Base-by-base conservation (phyloP, 805 yeast species). In the fission yeast (Schizosaccharomyces pombe) region DNA sequence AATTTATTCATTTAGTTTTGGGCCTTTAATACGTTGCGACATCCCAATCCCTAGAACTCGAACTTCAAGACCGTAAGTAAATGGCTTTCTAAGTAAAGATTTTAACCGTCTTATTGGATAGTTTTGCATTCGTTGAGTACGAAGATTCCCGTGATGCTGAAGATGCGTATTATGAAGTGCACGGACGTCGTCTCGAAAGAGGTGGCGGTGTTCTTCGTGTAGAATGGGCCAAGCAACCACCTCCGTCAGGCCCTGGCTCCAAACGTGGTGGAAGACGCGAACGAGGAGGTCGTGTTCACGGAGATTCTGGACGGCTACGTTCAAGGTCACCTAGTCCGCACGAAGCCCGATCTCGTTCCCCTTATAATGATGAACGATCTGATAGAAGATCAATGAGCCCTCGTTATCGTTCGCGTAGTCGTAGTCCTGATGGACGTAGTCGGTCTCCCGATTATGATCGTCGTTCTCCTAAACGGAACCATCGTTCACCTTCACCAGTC, bases 91-190 rank as follows among this genome's bases (percentile, higher is more conserved):
- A 8, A 19, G 2, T 37, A 4, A 19, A 19, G 4, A 12, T 4
- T 3, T n/a, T 5, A 14, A 31, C 12, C 16, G 24, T n/a, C 31
- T 11, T 11, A n/a, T 24, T 33, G 8, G 22, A 14, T n/a, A 61
- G 63, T 5, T 62, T 58, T 51, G 65, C 65, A 24, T 63, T 63
- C 54, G 64, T 63, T 19, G 65, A 63, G 55, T 63, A 58, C 54
- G 65, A 63, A 53, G 61, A 62, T 52, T 56, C 57, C 43, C 56
- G 62, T n/a, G 65, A 63, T 53, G 66, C 65, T 37, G 66, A 63
- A 19, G 66, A 63, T 55, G 65, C 65, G n/a, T 62, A 61, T 59
- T 55, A 62, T 31, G 64, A 63, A 54, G 57, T 63, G 63, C 66
- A 63, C 55, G 54, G 58, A 53, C 55, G 58, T 32, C 58, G 63